phyloP scores from a whole-genome alignment of 2,329 filamentous ascomycete species.

The Colletotrichum shisoi region DNA sequence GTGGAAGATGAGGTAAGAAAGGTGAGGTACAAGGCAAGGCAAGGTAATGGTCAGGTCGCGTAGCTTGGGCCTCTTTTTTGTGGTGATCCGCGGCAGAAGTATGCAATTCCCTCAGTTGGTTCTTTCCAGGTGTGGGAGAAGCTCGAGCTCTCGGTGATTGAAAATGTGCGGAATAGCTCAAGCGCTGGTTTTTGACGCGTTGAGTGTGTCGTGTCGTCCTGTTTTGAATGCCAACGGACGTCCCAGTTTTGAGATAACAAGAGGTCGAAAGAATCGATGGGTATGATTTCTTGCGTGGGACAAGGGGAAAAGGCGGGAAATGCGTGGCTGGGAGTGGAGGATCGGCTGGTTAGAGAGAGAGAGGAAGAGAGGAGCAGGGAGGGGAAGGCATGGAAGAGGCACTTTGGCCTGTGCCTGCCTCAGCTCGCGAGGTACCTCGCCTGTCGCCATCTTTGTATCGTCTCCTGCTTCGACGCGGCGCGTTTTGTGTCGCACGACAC shows the following conservation, averaged over 20 bases:
- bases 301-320: constrained; percentile 4
- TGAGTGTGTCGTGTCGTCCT: constrained; percentile 33
- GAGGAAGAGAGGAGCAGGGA: constrained; percentile 27
- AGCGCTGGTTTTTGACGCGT: constrained; percentile 28
- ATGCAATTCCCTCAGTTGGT: constrained; percentile 21
- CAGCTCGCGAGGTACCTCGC: constrained; percentile 8
- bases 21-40: constrained; percentile 25
- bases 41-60: constrained; percentile 18
- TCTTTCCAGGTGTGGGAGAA: constrained; percentile 21
- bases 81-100: constrained; percentile 29
- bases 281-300: not conserved
- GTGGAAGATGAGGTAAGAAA: constrained; percentile 1
- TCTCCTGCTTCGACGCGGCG: constrained; percentile 10
- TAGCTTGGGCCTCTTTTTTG: constrained; percentile 32
- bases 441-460: not conserved
- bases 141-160: not conserved
- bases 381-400: constrained; percentile 13
- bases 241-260: constrained; percentile 2
- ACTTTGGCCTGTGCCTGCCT: constrained; percentile 23
- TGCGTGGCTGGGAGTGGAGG: constrained; percentile 28
- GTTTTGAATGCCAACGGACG: constrained; percentile 3
- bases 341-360: constrained; percentile 16
- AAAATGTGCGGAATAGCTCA: constrained; percentile 1
- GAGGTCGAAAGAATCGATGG: not conserved
- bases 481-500: not conserved